Conservation (phyloP, 768 basidiomycete genomes). For the Tricholoma terreum region DNA sequence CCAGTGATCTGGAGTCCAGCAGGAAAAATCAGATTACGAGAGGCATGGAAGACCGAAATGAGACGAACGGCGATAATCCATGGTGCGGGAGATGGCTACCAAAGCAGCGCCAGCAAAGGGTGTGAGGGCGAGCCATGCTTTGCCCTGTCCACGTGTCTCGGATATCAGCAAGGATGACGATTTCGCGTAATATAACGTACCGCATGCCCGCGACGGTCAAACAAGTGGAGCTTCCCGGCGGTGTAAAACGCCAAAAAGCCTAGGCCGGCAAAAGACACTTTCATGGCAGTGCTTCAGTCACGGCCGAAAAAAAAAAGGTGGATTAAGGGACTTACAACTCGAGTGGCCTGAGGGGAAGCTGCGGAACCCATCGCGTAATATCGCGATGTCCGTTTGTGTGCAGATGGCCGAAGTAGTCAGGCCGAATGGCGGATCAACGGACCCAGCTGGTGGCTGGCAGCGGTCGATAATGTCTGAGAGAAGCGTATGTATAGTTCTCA, state of each 20-base stretch:
- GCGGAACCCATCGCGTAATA: conserved; percentile 81
- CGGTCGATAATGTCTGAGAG: conserved; percentile 58
- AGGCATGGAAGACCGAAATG: neutral
- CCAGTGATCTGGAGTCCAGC: conserved; percentile 69
- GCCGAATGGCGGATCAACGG: conserved; percentile 67
- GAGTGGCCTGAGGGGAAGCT: conserved; percentile 94
- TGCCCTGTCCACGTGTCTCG: conserved; percentile 41
- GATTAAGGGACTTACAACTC: conserved; percentile 52
- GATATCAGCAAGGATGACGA: neutral
- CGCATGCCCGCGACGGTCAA: conserved; percentile 74
- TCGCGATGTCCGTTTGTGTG: conserved; percentile 56
- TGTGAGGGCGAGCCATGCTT: conserved; percentile 79
- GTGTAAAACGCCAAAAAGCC: conserved; percentile 87
- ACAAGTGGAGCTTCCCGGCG: conserved; percentile 90
- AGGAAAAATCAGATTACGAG: conserved; percentile 3
- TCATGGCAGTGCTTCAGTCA: conserved; percentile 1
- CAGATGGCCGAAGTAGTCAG: conserved; percentile 78
- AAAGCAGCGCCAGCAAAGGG: conserved; percentile 78
- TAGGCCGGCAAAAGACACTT: conserved; percentile 91
- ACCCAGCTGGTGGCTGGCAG: conserved; percentile 66
- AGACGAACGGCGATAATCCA: conserved; percentile 83
- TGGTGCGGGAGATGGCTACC: conserved; percentile 82
- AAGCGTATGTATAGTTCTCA: neutral
- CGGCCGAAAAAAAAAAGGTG: neutral
- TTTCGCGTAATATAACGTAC: conserved; percentile 32